phyloP scores from a whole-genome alignment of 148 eudicot genomes.

The Polygonum aviculare region DNA sequence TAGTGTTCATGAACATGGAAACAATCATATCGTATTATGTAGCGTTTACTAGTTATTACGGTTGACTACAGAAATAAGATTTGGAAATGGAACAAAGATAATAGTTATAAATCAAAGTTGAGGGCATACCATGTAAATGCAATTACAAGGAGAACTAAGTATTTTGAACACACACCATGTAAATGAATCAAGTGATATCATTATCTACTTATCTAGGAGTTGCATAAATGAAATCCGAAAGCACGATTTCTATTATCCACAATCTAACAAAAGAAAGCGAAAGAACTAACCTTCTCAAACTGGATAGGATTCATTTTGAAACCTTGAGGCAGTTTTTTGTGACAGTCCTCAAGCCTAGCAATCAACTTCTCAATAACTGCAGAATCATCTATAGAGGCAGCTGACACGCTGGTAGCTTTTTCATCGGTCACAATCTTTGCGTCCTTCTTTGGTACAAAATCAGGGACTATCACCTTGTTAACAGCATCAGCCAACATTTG shows the following conservation, averaged over 20 bases:
- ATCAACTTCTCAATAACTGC: conserved; percentile 48
- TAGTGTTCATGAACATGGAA: background rate
- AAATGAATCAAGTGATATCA: background rate
- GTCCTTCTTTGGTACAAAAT: conserved; percentile 59
- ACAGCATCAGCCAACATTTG: conserved; percentile 41
- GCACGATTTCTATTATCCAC: background rate
- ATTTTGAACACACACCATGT: background rate
- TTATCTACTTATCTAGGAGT: background rate
- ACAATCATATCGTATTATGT: background rate
- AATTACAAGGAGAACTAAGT: background rate
- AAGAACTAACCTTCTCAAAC: conserved; percentile 54
- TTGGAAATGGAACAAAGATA: background rate
- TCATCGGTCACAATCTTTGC: conserved; percentile 71
- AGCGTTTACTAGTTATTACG: background rate
- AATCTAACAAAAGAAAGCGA: background rate
- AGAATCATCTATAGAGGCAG: conserved; percentile 57
- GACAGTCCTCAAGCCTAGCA: conserved; percentile 29
- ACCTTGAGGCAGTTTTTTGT: conserved; percentile 28
- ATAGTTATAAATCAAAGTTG: background rate
- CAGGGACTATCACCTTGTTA: conserved; percentile 51
- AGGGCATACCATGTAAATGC: background rate
- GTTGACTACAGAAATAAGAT: background rate
- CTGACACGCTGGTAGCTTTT: conserved; percentile 46
- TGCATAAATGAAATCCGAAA: background rate
- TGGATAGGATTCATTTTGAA: conserved; percentile 65